Evolutionary conservation across 2,329 filamentous ascomycete genomes (phyloP), one percentile per base, ranked within the genome.

Genomic region (Microdochium nivale): DNA sequence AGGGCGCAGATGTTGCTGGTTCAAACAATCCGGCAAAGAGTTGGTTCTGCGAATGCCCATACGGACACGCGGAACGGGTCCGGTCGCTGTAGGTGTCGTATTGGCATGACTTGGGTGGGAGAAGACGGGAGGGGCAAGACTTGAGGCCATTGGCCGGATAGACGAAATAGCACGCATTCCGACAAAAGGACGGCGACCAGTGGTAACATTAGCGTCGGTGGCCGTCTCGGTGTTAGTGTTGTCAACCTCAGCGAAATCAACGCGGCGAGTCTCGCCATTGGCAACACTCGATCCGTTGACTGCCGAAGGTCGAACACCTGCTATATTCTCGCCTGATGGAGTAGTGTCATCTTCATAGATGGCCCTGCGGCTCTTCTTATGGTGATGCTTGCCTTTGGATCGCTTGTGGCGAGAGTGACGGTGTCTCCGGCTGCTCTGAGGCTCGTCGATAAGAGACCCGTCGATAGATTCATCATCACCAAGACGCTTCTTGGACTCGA

Each of bases 51-150:
- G 83, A 50, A 89, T 81, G n/a, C 80, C 80, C 57, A 80, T 80
- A 43, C 78, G 74, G 53, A 84, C 77, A 27, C 77, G 75, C 5
- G 81, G 79, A 44, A 81, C 72, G 11, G 75, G 71, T 2, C 78
- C 74, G 9, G 67, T 55, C 3, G 71, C 61, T 7, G 64, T 53
- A 13, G 65, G 58, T 2, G 58, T 25, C 1, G 52, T 56, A 3
- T 58, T 53, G 2, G 56, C 19, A 19, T 70, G 67, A 2, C 67
- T 62, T 5, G 72, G 69, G 53, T 78, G 75, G 0, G 72, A 73
- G 58, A 91, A 90, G 52, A 90, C 86, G 11, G 83, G 82, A 49
- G 87, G 86, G 0, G 87, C 81, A 3, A 91, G 73, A 47, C 83
- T 81, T 61, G 83, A 87, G 21, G 83, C 80, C 33, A 77, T 76